These are phyloP conservation scores for Protoeuglena noctilucae DNA, from an alignment of 139 green algal species.

Conservation along the genomic window DNA sequence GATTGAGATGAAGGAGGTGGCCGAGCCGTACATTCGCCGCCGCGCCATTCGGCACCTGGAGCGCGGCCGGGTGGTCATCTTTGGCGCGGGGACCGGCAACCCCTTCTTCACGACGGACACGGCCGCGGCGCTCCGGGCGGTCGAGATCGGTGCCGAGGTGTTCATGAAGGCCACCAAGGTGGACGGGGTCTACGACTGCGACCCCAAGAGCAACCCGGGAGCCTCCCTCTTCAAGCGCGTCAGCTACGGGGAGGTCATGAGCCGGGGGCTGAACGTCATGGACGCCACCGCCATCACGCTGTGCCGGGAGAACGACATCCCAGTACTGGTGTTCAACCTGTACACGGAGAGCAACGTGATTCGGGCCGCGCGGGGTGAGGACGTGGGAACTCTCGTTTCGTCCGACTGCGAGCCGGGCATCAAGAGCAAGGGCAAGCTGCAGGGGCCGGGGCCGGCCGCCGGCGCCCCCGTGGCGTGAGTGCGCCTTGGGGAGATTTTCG, in stretches of 20 bases:
- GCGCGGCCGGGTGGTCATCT: constrained; percentile 86
- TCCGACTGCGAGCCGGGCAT: too few relatives aligned
- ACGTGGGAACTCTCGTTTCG: background rate
- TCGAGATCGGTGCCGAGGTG: constrained; percentile 81
- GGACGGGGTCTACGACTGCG: constrained; percentile 86
- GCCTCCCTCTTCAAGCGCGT: constrained; percentile 35
- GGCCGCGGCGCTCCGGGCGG: constrained; percentile 79
- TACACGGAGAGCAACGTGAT: constrained; percentile 54
- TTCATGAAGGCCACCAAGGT: constrained; percentile 94
- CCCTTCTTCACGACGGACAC: constrained; percentile 99
- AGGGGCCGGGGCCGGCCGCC: too few relatives aligned
- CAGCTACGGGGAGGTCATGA: constrained; percentile 26
- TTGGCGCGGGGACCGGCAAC: constrained; percentile 88
- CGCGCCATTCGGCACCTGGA: constrained; percentile 87
- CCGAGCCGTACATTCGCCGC: constrained; percentile 93
- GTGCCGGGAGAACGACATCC: constrained; percentile 94
- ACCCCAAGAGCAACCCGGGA: constrained; percentile 55
- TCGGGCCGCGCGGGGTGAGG: constrained; percentile 15
- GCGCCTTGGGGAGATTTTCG: too few relatives aligned
- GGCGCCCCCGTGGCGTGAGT: too few relatives aligned
- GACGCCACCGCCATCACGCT: constrained; percentile 94
- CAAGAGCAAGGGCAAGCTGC: too few relatives aligned
- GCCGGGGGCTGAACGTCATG: constrained; percentile 59
- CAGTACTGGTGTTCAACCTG: constrained; percentile 79
- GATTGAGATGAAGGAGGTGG: constrained; percentile 88